These are phyloP conservation scores for Lotus japonicus DNA, from an alignment of 306 rosid genomes.

Conservation along the genomic window DNA sequence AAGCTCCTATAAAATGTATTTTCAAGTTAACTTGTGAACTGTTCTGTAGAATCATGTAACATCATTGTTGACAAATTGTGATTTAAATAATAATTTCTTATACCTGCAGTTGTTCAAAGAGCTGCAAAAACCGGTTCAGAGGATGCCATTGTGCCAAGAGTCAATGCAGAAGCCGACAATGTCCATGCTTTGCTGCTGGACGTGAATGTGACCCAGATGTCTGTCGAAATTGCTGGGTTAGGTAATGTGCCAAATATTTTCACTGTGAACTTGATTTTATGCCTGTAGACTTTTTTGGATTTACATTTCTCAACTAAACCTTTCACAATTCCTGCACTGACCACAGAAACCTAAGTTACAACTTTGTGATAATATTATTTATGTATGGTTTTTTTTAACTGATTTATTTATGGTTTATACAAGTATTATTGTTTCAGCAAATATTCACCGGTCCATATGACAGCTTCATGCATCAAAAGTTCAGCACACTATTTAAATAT, in stretches of 20 bases:
- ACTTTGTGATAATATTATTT: neutral
- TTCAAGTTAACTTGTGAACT: slow-evolving; percentile 18
- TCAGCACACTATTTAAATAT: neutral
- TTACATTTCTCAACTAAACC: neutral
- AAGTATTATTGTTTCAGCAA: neutral
- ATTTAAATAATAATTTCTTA: slow-evolving; percentile 9
- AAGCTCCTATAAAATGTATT: slow-evolving; percentile 1
- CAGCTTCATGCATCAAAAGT: neutral
- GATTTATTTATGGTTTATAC: neutral
- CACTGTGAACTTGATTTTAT: slow-evolving; percentile 9
- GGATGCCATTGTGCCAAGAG: slow-evolving; percentile 99
- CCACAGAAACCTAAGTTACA: neutral
- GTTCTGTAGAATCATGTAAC: neutral
- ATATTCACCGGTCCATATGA: neutral
- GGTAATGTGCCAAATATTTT: slow-evolving; percentile 42
- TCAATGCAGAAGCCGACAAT: slow-evolving; percentile 97
- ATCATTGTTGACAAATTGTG: slow-evolving; percentile 13
- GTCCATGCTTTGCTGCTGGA: slow-evolving; percentile 99
- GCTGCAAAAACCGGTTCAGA: slow-evolving; percentile 96
- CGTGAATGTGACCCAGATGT: slow-evolving; percentile 99
- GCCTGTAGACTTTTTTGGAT: neutral
- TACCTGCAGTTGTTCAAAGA: slow-evolving; percentile 76
- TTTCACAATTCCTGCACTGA: neutral
- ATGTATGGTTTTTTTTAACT: neutral
- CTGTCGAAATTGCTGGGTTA: slow-evolving; percentile 96